phyloP scores from a whole-genome alignment of 2,329 filamentous ascomycete species.

The Botrytis cinerea region DNA sequence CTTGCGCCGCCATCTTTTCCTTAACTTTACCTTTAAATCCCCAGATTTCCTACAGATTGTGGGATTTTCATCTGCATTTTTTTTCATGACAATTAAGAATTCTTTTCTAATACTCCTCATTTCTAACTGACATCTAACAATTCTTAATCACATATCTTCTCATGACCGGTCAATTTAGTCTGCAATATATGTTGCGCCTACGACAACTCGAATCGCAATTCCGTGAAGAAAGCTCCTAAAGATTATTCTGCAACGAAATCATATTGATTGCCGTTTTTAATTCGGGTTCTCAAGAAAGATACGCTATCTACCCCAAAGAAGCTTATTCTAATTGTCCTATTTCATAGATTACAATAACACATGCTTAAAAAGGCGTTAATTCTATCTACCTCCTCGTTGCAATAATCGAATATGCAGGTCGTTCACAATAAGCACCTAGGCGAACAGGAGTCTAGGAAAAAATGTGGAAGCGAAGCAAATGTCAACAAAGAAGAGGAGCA shows the following conservation, averaged over 20 bases:
- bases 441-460: neutral
- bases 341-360: neutral
- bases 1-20: neutral
- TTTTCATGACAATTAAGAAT: neutral
- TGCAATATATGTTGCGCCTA: neutral
- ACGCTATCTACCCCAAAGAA: neutral
- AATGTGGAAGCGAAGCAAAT: neutral
- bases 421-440: neutral
- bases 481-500: neutral
- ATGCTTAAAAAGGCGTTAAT: neutral
- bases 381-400: neutral
- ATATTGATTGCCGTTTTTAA: neutral
- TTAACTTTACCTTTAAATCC: neutral
- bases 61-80: neutral
- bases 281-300: neutral
- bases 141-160: neutral
- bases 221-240: neutral
- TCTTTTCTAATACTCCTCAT: neutral
- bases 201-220: neutral
- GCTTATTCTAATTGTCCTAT: neutral
- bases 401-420: neutral
- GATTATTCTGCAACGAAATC: neutral
- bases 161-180: neutral
- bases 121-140: neutral
- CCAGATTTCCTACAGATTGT: neutral